These are phyloP conservation scores for Verruconis gallopava DNA, from an alignment of 2,329 filamentous ascomycete genomes.

Conservation along the genomic window DNA sequence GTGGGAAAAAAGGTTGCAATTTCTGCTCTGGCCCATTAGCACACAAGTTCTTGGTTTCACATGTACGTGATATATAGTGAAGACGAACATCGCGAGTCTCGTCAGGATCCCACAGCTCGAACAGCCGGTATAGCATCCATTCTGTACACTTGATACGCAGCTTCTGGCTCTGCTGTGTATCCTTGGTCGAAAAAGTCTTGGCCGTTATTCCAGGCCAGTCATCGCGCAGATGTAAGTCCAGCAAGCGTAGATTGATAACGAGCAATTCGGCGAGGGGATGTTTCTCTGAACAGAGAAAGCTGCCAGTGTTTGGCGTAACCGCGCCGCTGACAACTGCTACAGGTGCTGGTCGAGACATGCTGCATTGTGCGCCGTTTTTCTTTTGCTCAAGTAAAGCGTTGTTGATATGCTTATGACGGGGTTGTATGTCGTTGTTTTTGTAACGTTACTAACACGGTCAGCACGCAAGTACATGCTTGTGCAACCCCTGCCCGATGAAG, in stretches of 20 bases:
- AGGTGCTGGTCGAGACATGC: background rate
- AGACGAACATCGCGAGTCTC: constrained; percentile 57
- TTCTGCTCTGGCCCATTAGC: constrained; percentile 42
- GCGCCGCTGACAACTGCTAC: background rate
- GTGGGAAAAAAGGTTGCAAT: constrained; percentile 80
- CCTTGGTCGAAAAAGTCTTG: constrained; percentile 55
- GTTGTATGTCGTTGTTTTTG: too few relatives aligned
- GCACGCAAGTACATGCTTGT: too few relatives aligned
- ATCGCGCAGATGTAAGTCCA: constrained; percentile 60
- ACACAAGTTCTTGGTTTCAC: constrained; percentile 7
- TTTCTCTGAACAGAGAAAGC: too few relatives aligned
- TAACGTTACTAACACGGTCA: too few relatives aligned
- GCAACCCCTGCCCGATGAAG: too few relatives aligned
- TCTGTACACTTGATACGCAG: constrained; percentile 71
- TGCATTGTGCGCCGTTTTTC: background rate
- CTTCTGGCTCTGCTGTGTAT: constrained; percentile 62
- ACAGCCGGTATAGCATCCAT: constrained; percentile 83
- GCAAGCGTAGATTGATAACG: constrained; percentile 68
- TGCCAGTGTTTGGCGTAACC: too few relatives aligned
- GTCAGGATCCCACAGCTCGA: constrained; percentile 67
- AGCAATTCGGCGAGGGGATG: constrained; percentile 41
- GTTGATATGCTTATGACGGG: too few relatives aligned
- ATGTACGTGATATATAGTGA: background rate
- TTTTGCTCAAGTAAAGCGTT: too few relatives aligned
- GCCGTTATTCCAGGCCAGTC: constrained; percentile 71